A percentile compares a stretch with the other conserved stretches of the same genome.
Conservation (phyloP, 164 flowering plant genomes). For the Sedum album region DNA sequence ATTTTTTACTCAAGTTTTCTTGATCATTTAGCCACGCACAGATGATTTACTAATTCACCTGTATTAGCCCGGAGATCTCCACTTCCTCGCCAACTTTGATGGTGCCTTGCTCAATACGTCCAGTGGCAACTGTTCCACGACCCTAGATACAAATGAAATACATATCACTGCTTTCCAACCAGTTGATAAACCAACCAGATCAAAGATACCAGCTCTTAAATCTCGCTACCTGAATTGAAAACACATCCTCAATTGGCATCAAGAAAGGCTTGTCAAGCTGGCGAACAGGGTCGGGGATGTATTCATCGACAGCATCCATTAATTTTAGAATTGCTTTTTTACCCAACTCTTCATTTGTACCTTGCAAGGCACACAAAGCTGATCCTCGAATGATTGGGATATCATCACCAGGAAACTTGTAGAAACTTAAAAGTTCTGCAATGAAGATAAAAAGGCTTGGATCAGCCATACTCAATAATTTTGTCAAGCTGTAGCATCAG, state of each 20-base stretch:
- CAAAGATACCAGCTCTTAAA: background rate
- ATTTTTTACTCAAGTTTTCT: too few species aligned
- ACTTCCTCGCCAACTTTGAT: conserved; percentile 42
- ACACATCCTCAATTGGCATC: conserved; percentile 55
- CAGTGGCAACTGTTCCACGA: conserved; percentile 64
- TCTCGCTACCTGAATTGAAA: conserved; percentile 25
- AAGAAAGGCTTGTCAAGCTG: conserved; percentile 59
- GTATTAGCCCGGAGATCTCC: conserved; percentile 47
- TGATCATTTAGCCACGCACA: too few species aligned
- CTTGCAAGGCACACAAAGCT: conserved; percentile 52
- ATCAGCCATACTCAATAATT: background rate
- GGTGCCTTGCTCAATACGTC: conserved; percentile 54
- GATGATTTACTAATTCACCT: conserved; percentile 23
- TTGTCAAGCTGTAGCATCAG: background rate
- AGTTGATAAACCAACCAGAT: background rate
- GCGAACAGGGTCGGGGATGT: conserved; percentile 51
- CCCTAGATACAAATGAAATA: conserved; percentile 23
- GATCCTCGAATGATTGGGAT: conserved; percentile 52
- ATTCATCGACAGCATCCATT: conserved; percentile 52
- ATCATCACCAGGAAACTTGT: conserved; percentile 61
- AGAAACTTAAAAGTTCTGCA: conserved; percentile 23
- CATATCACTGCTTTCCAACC: background rate
- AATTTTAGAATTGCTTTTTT: conserved; percentile 35
- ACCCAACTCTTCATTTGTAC: conserved; percentile 58
- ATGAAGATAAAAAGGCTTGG: background rate